Evolutionary conservation across 192 early-diverging fungal species (phyloP), one percentile per base, ranked within the genome.

Genomic region (Gamsiella multidivaricata): DNA sequence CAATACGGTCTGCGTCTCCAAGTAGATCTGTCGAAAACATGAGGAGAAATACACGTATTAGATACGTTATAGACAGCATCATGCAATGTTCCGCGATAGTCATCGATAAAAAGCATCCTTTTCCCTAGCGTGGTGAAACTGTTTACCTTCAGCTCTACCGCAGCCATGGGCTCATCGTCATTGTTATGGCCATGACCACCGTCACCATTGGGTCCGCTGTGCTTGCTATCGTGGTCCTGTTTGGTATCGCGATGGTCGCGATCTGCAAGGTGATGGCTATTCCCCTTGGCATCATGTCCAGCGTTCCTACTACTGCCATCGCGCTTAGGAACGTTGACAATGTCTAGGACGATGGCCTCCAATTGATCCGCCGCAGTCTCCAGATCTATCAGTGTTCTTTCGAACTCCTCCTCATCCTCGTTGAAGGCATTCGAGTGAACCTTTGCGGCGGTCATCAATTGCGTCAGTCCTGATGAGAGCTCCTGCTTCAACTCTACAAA

Each of bases 341-440:
- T 80, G 36, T 92, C 92, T 8, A 94, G 92, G 32, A 98, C 88
- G 0, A 92, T 86, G 0, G 86, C 89, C 8, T 94, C 94, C 55
- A 97, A 70, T 47, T 92, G 87, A 51, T 90, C 88, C 15, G 93
- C 94, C 3, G 96, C 90, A 9, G 85, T 84, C 80, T 97, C 95
- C 45, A 97, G 69, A n/a, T 92, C 81, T 33, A 87, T 90, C 46
- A 93, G 71, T 2, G 93, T 87, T 46, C 50, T 46, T 14, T 75
- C 76, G 74, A 69, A 83, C 31, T 69, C 81, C 5, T 76, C 73
- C 18, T 76, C 73, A 26, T 85, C 76, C 23, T 88, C 83, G 1
- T 88, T 88, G 76, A 86, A 85, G 51, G 88, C 89, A 43, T 85
- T 90, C 14, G 95, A 86, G 65, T 96, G 94, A 47, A 82, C 84